Conservation (phyloP, 306 rosid genomes). For the Delonix regia region DNA sequence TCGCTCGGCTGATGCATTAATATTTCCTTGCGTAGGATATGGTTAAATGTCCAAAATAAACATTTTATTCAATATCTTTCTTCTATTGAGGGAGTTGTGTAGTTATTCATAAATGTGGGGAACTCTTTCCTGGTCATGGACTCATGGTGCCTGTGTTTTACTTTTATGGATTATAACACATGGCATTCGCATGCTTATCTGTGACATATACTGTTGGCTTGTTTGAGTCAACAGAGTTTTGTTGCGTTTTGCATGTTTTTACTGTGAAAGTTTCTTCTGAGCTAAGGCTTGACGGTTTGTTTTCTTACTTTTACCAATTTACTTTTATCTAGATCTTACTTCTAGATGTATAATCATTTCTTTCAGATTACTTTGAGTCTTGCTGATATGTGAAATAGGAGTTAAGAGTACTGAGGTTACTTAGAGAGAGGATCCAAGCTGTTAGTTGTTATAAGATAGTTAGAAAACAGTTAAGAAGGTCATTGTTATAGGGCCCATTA, state of each 20-base stretch:
- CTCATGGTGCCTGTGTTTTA: not conserved
- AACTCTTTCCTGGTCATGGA: conserved; percentile 8
- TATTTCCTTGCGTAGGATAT: conserved; percentile 12
- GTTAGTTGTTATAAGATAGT: too few species aligned
- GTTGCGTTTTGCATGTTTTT: conserved; percentile 14
- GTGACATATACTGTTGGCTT: not conserved
- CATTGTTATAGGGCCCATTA: too few species aligned
- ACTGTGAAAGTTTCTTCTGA: conserved; percentile 2
- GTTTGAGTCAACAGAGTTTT: conserved; percentile 19
- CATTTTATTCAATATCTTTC: not conserved
- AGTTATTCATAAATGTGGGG: conserved; percentile 9
- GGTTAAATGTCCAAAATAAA: not conserved
- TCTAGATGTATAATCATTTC: conserved; percentile 28
- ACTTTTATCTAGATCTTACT: not conserved
- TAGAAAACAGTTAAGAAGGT: too few species aligned
- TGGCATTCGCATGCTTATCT: conserved; percentile 1
- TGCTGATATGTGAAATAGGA: too few species aligned
- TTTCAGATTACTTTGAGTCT: conserved; percentile 30
- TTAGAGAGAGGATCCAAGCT: too few species aligned
- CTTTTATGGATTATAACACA: conserved; percentile 4
- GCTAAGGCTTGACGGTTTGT: conserved; percentile 12
- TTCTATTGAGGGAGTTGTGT: conserved; percentile 8
- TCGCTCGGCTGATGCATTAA: not conserved
- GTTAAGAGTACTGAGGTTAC: too few species aligned
- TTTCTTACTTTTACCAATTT: not conserved